Percentiles rank a stretch among this genome's conserved stretches.
These are phyloP conservation scores for Sporodiniella umbellata DNA, from an alignment of 371 early-diverging fungal genomes.

Conservation along the genomic window DNA sequence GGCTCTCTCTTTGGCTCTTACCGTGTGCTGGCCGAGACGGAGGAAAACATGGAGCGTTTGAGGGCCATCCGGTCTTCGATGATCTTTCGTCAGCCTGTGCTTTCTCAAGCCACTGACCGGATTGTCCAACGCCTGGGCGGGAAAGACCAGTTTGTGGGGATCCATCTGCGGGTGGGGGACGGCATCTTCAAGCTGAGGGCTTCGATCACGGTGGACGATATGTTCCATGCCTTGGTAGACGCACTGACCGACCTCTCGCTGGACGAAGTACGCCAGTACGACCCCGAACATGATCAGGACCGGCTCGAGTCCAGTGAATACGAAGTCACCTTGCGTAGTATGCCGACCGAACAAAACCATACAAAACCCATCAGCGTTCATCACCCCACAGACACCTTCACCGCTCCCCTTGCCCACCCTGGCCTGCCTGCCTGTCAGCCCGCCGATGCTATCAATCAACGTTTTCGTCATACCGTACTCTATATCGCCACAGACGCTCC, in stretches of 20 bases:
- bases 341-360: slow-evolving; percentile 5
- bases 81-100: slow-evolving; percentile 47
- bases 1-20: slow-evolving; percentile 56
- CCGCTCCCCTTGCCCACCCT: too few relatives aligned
- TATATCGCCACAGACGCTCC: slow-evolving; percentile 62
- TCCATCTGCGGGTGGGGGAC: slow-evolving; percentile 56
- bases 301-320: slow-evolving; percentile 11
- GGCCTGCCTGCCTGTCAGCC: too few relatives aligned
- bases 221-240: slow-evolving; percentile 40
- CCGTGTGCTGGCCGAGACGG: slow-evolving; percentile 46
- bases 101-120: slow-evolving; percentile 33
- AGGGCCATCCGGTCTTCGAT: slow-evolving; percentile 41
- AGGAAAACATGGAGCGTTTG: slow-evolving; percentile 32
- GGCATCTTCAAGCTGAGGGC: slow-evolving; percentile 45
- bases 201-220: slow-evolving; percentile 42
- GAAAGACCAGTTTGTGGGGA: slow-evolving; percentile 38
- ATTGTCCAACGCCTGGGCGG: slow-evolving; percentile 49
- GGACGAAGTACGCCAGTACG: slow-evolving; percentile 19
- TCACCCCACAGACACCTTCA: too few relatives aligned
- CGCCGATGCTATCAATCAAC: slow-evolving; percentile 7
- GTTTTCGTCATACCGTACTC: slow-evolving; percentile 32
- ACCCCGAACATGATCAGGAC: slow-evolving; percentile 33
- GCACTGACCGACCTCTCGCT: slow-evolving; percentile 35
- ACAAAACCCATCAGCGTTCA: slow-evolving; percentile 24
- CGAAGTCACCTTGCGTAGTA: not conserved